These are phyloP conservation scores for Mayamaea pseudoterrestris DNA, from an alignment of 108 stramenopile species.

Conservation along the genomic window DNA sequence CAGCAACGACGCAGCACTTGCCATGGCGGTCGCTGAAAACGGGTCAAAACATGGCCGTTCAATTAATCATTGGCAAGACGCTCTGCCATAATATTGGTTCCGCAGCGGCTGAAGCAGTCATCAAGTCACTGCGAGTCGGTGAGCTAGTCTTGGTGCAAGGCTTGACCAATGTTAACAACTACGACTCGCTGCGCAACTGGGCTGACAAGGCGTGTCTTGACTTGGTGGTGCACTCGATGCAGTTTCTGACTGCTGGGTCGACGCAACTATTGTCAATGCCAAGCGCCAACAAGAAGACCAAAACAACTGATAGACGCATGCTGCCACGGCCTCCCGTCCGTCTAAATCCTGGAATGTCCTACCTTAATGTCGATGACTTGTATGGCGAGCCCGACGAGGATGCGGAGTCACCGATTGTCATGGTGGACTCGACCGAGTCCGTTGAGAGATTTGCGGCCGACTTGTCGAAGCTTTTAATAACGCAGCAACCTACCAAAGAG, in stretches of 20 bases:
- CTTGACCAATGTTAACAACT: slow-evolving; percentile 15
- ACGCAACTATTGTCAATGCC: not conserved
- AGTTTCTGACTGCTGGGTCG: slow-evolving; percentile 2
- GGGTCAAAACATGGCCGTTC: slow-evolving; percentile 25
- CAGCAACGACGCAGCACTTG: no score
- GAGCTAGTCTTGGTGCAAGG: slow-evolving; percentile 17
- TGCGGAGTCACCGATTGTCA: slow-evolving; percentile 1
- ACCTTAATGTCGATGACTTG: slow-evolving; percentile 2
- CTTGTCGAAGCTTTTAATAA: slow-evolving; percentile 4
- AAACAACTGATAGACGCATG: not conserved
- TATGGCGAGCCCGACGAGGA: not conserved
- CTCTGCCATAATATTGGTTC: slow-evolving; percentile 8
- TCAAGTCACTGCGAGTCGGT: slow-evolving; percentile 11
- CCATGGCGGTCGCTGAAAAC: slow-evolving; percentile 13
- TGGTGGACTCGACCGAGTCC: slow-evolving; percentile 6
- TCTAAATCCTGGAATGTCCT: not conserved
- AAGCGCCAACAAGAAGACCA: not conserved
- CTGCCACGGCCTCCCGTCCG: not conserved
- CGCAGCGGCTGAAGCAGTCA: slow-evolving; percentile 1
- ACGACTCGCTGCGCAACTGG: slow-evolving; percentile 15
- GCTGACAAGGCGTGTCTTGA: slow-evolving; percentile 17
- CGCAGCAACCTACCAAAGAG: not conserved
- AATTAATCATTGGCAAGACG: slow-evolving; percentile 24
- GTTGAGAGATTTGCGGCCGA: slow-evolving; percentile 10
- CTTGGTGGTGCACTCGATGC: slow-evolving; percentile 14